phyloP scores from a whole-genome alignment of 2,329 filamentous ascomycete genomes.

The Periconia sp. region DNA sequence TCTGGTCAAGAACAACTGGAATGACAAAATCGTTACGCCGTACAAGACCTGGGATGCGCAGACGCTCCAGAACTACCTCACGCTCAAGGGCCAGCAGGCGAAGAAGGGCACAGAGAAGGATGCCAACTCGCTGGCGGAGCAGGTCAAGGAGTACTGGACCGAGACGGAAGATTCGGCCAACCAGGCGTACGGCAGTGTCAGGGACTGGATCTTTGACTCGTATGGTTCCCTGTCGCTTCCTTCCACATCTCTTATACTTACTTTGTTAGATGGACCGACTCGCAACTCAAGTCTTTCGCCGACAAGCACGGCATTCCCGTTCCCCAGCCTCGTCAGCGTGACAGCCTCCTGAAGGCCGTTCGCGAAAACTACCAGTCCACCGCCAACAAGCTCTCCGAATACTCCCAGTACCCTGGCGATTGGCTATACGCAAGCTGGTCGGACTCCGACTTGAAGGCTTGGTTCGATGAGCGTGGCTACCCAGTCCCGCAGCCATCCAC shows the following conservation, averaged over 20 bases:
- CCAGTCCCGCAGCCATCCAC: slow-evolving; percentile 82
- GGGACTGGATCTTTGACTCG: slow-evolving; percentile 91
- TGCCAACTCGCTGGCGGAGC: slow-evolving; percentile 70
- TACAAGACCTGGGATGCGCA: slow-evolving; percentile 79
- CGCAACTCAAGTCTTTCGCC: slow-evolving; percentile 89
- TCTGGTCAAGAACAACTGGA: slow-evolving; percentile 90
- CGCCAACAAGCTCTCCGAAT: slow-evolving; percentile 78
- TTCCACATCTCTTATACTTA: slow-evolving; percentile 40
- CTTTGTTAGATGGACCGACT: slow-evolving; percentile 79
- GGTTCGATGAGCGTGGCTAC: slow-evolving; percentile 87
- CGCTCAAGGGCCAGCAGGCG: slow-evolving; percentile 72
- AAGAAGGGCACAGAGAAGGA: slow-evolving; percentile 70
- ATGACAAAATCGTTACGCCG: slow-evolving; percentile 73
- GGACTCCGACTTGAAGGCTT: slow-evolving; percentile 91
- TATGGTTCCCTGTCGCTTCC: slow-evolving; percentile 42
- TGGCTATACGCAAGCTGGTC: slow-evolving; percentile 94
- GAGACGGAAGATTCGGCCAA: slow-evolving; percentile 80
- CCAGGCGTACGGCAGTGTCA: slow-evolving; percentile 72
- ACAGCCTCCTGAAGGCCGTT: slow-evolving; percentile 77
- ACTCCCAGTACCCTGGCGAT: slow-evolving; percentile 85
- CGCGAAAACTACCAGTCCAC: slow-evolving; percentile 81
- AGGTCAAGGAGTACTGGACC: slow-evolving; percentile 77
- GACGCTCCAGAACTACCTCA: slow-evolving; percentile 71
- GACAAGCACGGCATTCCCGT: slow-evolving; percentile 87
- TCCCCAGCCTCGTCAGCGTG: slow-evolving; percentile 85